Conservation (phyloP, 108 stramenopile species). For the Bacterosira constricta region DNA sequence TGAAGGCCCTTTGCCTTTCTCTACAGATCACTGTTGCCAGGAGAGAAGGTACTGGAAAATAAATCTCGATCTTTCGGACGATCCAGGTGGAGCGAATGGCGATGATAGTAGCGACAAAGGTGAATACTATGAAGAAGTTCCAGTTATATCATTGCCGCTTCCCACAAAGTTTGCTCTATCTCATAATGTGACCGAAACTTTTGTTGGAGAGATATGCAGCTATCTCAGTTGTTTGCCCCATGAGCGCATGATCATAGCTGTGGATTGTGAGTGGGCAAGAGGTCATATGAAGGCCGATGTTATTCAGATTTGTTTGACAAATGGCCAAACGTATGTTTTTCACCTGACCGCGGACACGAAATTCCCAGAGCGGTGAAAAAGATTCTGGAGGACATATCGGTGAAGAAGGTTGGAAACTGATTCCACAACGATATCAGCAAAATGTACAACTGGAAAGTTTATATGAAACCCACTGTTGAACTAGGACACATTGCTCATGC, state of each 20-base stretch:
- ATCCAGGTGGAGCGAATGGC: too few species aligned
- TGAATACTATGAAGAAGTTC: too few species aligned
- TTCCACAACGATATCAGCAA: background rate
- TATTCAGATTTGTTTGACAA: background rate
- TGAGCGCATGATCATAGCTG: background rate
- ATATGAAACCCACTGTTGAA: background rate
- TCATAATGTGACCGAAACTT: too few species aligned
- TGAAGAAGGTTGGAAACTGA: conserved; percentile 10
- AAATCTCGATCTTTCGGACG: too few species aligned
- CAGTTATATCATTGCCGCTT: background rate
- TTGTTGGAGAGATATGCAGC: too few species aligned
- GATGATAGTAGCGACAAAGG: too few species aligned
- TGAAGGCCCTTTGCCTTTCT: too few species aligned
- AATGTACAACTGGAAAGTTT: background rate
- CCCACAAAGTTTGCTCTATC: background rate
- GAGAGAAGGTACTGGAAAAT: too few species aligned
- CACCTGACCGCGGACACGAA: background rate
- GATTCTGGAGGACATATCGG: background rate
- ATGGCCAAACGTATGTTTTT: conserved; percentile 2
- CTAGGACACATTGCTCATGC: background rate
- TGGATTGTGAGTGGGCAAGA: conserved; percentile 1
- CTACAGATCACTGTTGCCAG: too few species aligned
- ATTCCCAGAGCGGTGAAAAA: background rate
- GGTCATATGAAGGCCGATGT: background rate
- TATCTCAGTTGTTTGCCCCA: too few species aligned